A percentile compares a stretch with the other conserved stretches of the same genome.
Evolutionary conservation across 1,284 basidiomycete genomes (phyloP).

Genomic region (Sanghuangporus baumii): DNA sequence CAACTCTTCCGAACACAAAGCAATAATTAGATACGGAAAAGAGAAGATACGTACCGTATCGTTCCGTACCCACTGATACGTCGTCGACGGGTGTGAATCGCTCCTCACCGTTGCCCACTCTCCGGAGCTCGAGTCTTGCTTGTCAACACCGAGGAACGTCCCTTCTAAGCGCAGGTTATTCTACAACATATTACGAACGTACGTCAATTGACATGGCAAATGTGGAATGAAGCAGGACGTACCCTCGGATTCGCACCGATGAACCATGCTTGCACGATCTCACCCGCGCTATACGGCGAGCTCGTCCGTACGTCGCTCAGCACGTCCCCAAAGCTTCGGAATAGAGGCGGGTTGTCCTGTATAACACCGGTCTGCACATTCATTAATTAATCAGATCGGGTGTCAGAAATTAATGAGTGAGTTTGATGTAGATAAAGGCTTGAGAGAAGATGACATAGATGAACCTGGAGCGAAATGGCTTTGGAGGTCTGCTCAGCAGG

Average conservation of each 20-base stretch:
- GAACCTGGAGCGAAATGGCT: conserved; percentile 64
- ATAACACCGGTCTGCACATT: conserved; percentile 50
- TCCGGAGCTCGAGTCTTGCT: conserved; percentile 34
- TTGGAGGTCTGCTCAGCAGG: conserved; percentile 59
- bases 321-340: conserved; percentile 62
- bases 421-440: not conserved
- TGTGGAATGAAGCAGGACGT: conserved; percentile 21
- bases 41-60: conserved; percentile 38
- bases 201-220: not conserved
- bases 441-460: conserved; percentile 12
- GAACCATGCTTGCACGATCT: conserved; percentile 60
- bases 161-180: conserved; percentile 74
- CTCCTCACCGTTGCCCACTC: conserved; percentile 58
- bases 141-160: conserved; percentile 70
- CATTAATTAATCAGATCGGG: not conserved
- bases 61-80: conserved; percentile 60
- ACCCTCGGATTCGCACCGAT: conserved; percentile 78
- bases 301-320: conserved; percentile 50
- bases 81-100: conserved; percentile 79
- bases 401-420: not conserved
- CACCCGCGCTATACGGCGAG: conserved; percentile 47
- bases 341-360: conserved; percentile 51
- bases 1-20: not conserved
- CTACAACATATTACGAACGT: conserved; percentile 28
- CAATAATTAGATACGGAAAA: not conserved